Evolutionary conservation across 2,329 filamentous ascomycete species (phyloP), one percentile per base, ranked within the genome.

Genomic region (Colletotrichum nymphaeae): DNA sequence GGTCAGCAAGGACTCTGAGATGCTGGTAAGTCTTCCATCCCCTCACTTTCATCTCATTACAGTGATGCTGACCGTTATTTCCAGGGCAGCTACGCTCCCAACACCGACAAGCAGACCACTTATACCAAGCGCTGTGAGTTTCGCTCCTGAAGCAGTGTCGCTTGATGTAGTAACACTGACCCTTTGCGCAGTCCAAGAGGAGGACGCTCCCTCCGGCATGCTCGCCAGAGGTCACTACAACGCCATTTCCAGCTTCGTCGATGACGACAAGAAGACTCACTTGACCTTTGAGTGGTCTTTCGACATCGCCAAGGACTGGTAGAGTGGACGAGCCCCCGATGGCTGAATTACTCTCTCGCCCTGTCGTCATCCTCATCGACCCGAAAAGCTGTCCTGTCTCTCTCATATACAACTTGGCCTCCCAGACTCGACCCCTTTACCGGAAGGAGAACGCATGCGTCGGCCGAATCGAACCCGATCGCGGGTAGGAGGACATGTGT

Each of bases 231-330:
- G 95, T 76, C 92, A 95, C 85, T 99, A 99, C 89, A 93, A 93
- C 74, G 95, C 95, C 75, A 85, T 92, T 74, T 98, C 95, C 77
- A 95, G 91, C 84, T 99, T 99, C 83, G 90, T 98, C 75, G 97
- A 99, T 82, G 97, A 99, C 80, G 97, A 99, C 86, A 93, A 97
- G 83, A 92, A 95, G 84, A 92, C 90, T 76, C 95, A 99, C 84
- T 88, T 99, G 76, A 89, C 93, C 82, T 99, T 99, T 83, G 93
- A 97, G 80, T 99, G 97, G 97, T 92, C 93, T 75, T 98, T 99
- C 80, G 94, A 98, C 81, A 98, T 99, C 83, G 90, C 93, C 85
- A 99, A 98, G 90, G 94, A 98, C 82, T 98, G 97, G 97, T 94
- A 92, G 37, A 70, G 22, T 19, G 46, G 8, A 32, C 56, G 30